Base-by-base conservation (phyloP, 768 basidiomycete genomes). In the Dacryopinax primogenitus region DNA sequence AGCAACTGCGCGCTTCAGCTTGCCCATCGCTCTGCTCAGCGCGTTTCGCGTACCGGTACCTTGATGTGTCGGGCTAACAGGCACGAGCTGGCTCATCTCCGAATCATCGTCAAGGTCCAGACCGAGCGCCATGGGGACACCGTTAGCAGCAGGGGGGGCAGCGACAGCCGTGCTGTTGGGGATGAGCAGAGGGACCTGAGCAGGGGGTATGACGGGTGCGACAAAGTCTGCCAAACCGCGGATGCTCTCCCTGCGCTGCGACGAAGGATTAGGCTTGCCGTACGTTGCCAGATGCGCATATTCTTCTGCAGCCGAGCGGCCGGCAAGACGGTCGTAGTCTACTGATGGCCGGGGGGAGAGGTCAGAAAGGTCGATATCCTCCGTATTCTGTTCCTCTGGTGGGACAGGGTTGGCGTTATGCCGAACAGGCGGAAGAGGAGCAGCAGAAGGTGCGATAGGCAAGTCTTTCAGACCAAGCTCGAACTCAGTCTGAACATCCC, bases 401-500 rank as follows among this genome's bases (percentile, higher is more conserved):
- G 62, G 62, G 33, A 62, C 33, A 21, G 62, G 35, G n/a, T 34
- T 33, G 33, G 33, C 13, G 62, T 62, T 58, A 23, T 13, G 15
- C 51, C 51, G 51, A 28, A 30, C 51, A 18, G 51, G 51, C 4
- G 51, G 51, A 6, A 58, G 51, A 15, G 51, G 51, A 4, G 51
- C 51, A 26, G 51, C 51, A 9, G 51, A 58, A 13, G 51, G 51
- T 7, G 51, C 51, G 18, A 32, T 32, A 21, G 51, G 51, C 4
- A 30, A 58, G 62, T 37, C 62, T 34, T 34, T 37, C 62, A 63
- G 23, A 12, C 62, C 62, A n/a, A 67, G 47, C 7, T 62, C 51
- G 16, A 70, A 65, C 36, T 68, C 70, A 15, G 30, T 58, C 30
- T 58, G 51, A 11, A 58, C 51, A 30, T 58, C 51, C 51, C 51